phyloP scores from a whole-genome alignment of 2,329 filamentous ascomycete species.

The Didymella segeticola region DNA sequence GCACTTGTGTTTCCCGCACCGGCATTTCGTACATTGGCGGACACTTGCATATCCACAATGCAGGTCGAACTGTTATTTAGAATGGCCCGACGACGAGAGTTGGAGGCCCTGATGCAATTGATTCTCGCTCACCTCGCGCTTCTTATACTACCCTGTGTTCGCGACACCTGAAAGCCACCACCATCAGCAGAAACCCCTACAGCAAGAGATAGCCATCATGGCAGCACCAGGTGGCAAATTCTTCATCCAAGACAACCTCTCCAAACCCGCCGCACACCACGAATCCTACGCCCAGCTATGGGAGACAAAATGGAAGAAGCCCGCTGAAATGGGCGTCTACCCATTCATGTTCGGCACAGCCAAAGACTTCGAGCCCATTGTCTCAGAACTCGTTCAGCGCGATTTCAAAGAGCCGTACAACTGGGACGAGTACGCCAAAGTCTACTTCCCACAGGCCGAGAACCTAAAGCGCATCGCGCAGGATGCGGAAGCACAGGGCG shows the following conservation, averaged over 20 bases:
- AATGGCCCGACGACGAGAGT: background rate
- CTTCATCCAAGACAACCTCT: slow-evolving; percentile 57
- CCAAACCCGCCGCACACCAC: slow-evolving; percentile 53
- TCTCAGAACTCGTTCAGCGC: slow-evolving; percentile 66
- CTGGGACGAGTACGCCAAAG: slow-evolving; percentile 68
- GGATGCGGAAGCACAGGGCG: slow-evolving; percentile 56
- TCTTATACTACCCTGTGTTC: background rate
- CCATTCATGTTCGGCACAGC: slow-evolving; percentile 76
- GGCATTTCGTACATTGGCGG: slow-evolving; percentile 4
- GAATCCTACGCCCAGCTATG: slow-evolving; percentile 61
- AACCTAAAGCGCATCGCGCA: slow-evolving; percentile 62
- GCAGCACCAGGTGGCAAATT: slow-evolving; percentile 51
- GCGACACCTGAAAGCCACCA: background rate
- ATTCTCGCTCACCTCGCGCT: background rate
- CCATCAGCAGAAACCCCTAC: background rate
- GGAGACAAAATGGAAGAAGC: slow-evolving; percentile 78
- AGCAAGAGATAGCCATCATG: slow-evolving; percentile 36
- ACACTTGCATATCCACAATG: background rate
- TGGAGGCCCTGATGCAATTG: too few relatives aligned
- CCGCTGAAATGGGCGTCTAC: slow-evolving; percentile 69
- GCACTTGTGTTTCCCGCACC: background rate
- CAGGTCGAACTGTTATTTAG: background rate
- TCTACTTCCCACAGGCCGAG: slow-evolving; percentile 66
- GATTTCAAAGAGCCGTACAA: slow-evolving; percentile 69
- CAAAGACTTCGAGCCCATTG: slow-evolving; percentile 74